These are phyloP conservation scores for Coemansia sp. DNA, from an alignment of 192 early-diverging fungal species.

Conservation along the genomic window DNA sequence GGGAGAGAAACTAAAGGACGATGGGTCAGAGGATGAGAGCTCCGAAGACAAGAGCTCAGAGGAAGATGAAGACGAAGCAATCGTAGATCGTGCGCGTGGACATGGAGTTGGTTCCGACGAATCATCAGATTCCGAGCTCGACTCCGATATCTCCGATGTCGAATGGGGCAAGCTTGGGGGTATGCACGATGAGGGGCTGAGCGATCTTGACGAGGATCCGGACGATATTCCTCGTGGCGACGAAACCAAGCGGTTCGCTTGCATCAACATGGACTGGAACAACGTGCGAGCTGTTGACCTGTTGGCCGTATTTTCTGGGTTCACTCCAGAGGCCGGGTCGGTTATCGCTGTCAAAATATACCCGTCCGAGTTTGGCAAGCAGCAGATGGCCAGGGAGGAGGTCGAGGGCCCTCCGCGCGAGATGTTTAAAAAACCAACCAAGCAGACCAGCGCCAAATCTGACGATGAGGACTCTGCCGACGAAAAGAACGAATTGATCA, in stretches of 20 bases:
- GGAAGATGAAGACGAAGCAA: slow-evolving; percentile 17
- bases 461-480: slow-evolving; percentile 29
- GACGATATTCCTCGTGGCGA: slow-evolving; percentile 61
- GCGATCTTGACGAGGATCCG: slow-evolving; percentile 62
- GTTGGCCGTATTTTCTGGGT: slow-evolving; percentile 80
- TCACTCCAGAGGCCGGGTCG: slow-evolving; percentile 74
- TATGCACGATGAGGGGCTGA: slow-evolving; percentile 42
- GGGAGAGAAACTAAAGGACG: slow-evolving; percentile 13
- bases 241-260: slow-evolving; percentile 76
- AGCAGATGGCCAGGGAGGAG: slow-evolving; percentile 59
- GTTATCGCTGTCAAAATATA: slow-evolving; percentile 83
- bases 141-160: slow-evolving; percentile 40
- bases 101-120: slow-evolving; percentile 62
- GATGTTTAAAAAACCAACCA: slow-evolving; percentile 29
- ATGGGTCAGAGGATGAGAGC: slow-evolving; percentile 14
- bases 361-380: slow-evolving; percentile 74
- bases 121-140: slow-evolving; percentile 33
- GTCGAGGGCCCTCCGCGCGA: slow-evolving; percentile 49
- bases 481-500: slow-evolving; percentile 33
- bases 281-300: slow-evolving; percentile 87
- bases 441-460: slow-evolving; percentile 27
- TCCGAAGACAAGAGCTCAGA: slow-evolving; percentile 15
- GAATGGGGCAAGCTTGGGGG: slow-evolving; percentile 41
- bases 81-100: slow-evolving; percentile 80
- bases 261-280: slow-evolving; percentile 96